Evolutionary conservation across 257 asterid genomes (phyloP).

Genomic region (Thymus mandschuricus): DNA sequence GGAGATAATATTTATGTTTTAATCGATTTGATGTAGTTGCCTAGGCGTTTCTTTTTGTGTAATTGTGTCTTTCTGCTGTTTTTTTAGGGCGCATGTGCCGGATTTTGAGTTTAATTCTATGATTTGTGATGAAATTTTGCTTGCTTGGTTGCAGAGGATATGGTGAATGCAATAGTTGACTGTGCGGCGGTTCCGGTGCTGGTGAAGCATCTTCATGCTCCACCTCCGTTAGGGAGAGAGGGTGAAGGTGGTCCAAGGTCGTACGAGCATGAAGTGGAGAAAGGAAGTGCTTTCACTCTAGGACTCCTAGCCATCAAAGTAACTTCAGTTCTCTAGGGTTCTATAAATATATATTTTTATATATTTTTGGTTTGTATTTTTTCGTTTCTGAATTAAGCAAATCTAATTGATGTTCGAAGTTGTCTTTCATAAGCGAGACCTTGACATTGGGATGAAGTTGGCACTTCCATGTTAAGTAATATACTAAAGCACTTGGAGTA

Average conservation of each 20-base stretch:
- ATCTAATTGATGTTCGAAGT: background rate
- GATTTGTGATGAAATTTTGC: slow-evolving; percentile 37
- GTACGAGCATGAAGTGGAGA: slow-evolving; percentile 92
- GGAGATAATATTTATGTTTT: background rate
- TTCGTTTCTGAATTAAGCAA: background rate
- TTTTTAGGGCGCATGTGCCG: slow-evolving; percentile 15
- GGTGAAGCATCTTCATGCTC: slow-evolving; percentile 80
- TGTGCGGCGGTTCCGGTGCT: slow-evolving; percentile 88
- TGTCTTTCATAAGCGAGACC: background rate
- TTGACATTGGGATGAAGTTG: background rate
- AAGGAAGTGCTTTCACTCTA: slow-evolving; percentile 96
- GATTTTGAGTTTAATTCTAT: slow-evolving; percentile 32
- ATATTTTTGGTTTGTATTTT: background rate
- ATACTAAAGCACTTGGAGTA: slow-evolving; percentile 18
- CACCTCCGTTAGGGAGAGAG: slow-evolving; percentile 45
- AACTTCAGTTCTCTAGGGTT: slow-evolving; percentile 32
- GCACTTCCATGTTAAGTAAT: background rate
- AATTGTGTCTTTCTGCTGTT: background rate
- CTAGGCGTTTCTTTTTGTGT: background rate
- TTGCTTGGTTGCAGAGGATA: slow-evolving; percentile 74
- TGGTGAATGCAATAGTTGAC: slow-evolving; percentile 82
- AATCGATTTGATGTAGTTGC: slow-evolving; percentile 9
- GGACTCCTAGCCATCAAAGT: slow-evolving; percentile 97
- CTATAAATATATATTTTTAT: slow-evolving; percentile 15
- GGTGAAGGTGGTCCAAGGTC: slow-evolving; percentile 51